Conservation (phyloP, 2,329 filamentous ascomycete species). For the Talaromyces sp. region DNA sequence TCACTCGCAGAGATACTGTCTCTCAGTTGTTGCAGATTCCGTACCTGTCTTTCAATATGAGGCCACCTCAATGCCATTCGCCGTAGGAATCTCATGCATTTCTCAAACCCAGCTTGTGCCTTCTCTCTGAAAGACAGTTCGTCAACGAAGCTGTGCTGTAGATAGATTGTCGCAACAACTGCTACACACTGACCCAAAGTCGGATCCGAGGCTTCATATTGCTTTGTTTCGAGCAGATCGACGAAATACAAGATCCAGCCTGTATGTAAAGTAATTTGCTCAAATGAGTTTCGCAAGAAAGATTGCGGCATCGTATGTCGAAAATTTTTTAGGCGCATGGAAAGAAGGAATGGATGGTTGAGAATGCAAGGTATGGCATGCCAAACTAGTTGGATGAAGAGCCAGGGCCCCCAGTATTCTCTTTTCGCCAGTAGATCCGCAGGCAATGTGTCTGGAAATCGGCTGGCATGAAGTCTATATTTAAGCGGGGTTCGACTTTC, state of each 20-base stretch:
- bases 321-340: constrained; percentile 47
- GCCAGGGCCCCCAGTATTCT: constrained; percentile 51
- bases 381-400: constrained; percentile 50
- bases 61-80: constrained; percentile 40
- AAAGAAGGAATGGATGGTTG: constrained; percentile 51
- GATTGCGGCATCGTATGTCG: constrained; percentile 49
- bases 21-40: constrained; percentile 25
- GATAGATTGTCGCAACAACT: constrained; percentile 50
- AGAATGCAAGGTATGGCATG: constrained; percentile 49
- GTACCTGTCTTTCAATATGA: constrained; percentile 33
- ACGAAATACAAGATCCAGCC: constrained; percentile 52
- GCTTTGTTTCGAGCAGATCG: constrained; percentile 42
- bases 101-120: constrained; percentile 41
- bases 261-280: constrained; percentile 47
- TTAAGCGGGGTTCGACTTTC: constrained; percentile 49
- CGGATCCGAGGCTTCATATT: constrained; percentile 44
- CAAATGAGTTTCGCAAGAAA: constrained; percentile 50
- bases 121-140: constrained; percentile 33
- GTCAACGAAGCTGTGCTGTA: constrained; percentile 50
- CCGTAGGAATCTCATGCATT: constrained; percentile 43
- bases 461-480: constrained; percentile 47
- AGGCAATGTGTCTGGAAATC: constrained; percentile 38
- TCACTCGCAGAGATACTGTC: constrained; percentile 29
- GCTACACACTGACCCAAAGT: constrained; percentile 47
- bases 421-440: constrained; percentile 42